Evolutionary conservation across 495 filamentous ascomycete species (phyloP), one percentile per base, ranked within the genome.

Genomic region (Hypomontagnella monticulosa): DNA sequence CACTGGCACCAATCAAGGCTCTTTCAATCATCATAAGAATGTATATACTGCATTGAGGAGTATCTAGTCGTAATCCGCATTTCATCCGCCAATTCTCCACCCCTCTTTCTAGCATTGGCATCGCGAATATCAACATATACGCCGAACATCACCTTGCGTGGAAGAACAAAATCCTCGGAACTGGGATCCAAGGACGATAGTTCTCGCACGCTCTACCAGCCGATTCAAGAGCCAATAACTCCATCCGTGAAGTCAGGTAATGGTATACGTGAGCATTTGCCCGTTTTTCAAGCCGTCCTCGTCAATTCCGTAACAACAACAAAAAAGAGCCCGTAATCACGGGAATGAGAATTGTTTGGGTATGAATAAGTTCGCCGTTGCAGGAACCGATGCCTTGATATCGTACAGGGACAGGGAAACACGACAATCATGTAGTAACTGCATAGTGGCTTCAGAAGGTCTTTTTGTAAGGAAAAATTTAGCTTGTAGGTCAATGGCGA

Each of bases 11-110:
- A 48, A 47, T 27, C 23, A 27, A 27, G 23, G 16, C 18, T 38
- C 9, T 9, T 51, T 48, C 30, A 48, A 42, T 62, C 64, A 42
- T 62, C 64, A 49, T 67, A 11, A 65, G 32, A 56, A 46, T 62
- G 44, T 74, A 74, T 74, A 69, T 70, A 72, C 69, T 70, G 61
- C 62, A 46, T 62, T 43, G 43, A 41, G 62, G 58, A 54, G 54
- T 71, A 67, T 74, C 71, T 72, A 74, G 65, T 71, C 69, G 49
- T 71, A 55, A 61, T 55, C 46, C 66, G 59, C 61, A 69, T 65
- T 32, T 44, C 51, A 34, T 36, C 64, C 61, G 38, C 56, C 60
- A 18, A 50, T 43, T 47, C 57, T 61, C 57, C 20, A 46, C 32
- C n/a, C 63, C 46, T 38, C 63, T 44, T 55, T 66, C 64, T 66